Evolutionary conservation across 1,139 yeast species (phyloP).

Genomic region (Hanseniaspora gamundiae): DNA sequence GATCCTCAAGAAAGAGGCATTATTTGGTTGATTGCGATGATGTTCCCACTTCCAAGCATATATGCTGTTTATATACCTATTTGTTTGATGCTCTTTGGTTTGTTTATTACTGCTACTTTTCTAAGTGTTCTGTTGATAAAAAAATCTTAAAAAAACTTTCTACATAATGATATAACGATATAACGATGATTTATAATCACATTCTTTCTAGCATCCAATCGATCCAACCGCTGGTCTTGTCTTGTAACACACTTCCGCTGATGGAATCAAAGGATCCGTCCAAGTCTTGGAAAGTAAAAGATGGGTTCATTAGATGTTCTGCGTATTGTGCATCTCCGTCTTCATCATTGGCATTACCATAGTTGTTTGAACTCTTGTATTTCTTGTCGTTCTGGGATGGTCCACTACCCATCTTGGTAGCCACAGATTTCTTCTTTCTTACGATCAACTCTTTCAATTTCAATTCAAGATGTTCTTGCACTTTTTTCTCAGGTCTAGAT

Average conservation of each 20-base stretch:
- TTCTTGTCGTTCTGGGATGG: not conserved
- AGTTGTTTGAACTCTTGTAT: not conserved
- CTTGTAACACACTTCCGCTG: slow-evolving; percentile 56
- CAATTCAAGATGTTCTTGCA: slow-evolving; percentile 44
- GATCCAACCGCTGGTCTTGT: slow-evolving; percentile 48
- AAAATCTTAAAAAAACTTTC: too few relatives aligned
- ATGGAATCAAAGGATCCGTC: slow-evolving; percentile 65
- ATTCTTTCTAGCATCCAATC: slow-evolving; percentile 60
- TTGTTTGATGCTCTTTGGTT: slow-evolving; percentile 16
- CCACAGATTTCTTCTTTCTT: slow-evolving; percentile 16
- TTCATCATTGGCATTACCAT: not conserved
- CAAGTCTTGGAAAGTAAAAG: slow-evolving; percentile 23
- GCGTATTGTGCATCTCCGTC: not conserved
- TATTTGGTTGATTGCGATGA: slow-evolving; percentile 7
- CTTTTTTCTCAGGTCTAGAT: slow-evolving; percentile 54
- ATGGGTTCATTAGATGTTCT: not conserved
- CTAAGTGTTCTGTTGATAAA: slow-evolving; percentile 13
- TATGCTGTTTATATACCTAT: slow-evolving; percentile 22
- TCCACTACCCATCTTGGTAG: not conserved
- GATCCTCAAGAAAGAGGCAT: not conserved
- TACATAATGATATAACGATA: too few relatives aligned
- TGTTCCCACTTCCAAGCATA: slow-evolving; percentile 21
- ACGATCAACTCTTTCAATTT: slow-evolving; percentile 41
- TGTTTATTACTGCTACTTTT: slow-evolving; percentile 18
- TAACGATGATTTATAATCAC: too few relatives aligned